These are phyloP conservation scores for Panicum hallii DNA, from an alignment of 202 grass and related monocot species.

Conservation along the genomic window DNA sequence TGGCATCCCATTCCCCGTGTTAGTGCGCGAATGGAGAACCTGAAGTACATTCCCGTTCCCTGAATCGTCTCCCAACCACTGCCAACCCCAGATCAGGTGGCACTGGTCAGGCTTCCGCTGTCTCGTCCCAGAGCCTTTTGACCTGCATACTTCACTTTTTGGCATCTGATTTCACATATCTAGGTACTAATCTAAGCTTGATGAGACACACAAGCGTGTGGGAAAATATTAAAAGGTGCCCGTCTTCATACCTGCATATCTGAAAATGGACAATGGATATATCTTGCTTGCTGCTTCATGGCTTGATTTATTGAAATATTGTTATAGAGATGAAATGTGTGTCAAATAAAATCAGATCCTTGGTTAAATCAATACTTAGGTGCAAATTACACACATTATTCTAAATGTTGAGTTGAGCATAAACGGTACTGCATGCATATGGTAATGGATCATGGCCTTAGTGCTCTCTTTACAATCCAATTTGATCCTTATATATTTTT, in stretches of 20 bases:
- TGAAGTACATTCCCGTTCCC: background rate
- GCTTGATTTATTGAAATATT: background rate
- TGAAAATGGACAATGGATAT: background rate
- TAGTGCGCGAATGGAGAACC: conserved; percentile 20
- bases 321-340: background rate
- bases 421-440: background rate
- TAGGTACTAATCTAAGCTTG: conserved; percentile 8
- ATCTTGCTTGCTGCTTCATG: background rate
- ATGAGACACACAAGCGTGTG: background rate
- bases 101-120: background rate
- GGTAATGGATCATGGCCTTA: too few relatives aligned
- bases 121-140: background rate
- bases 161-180: background rate
- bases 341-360: background rate
- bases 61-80: background rate
- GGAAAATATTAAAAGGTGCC: background rate
- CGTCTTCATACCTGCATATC: background rate
- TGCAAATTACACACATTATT: too few relatives aligned
- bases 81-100: conserved; percentile 28
- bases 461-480: too few relatives aligned
- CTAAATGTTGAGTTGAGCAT: background rate
- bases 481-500: too few relatives aligned
- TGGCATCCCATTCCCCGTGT: conserved; percentile 39
- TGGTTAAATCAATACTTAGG: too few relatives aligned
- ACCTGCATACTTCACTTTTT: background rate